A percentile compares a stretch with the other conserved stretches of the same genome.
Conservation (phyloP, 1,284 basidiomycete species). For the Microbotryum intermedium region DNA sequence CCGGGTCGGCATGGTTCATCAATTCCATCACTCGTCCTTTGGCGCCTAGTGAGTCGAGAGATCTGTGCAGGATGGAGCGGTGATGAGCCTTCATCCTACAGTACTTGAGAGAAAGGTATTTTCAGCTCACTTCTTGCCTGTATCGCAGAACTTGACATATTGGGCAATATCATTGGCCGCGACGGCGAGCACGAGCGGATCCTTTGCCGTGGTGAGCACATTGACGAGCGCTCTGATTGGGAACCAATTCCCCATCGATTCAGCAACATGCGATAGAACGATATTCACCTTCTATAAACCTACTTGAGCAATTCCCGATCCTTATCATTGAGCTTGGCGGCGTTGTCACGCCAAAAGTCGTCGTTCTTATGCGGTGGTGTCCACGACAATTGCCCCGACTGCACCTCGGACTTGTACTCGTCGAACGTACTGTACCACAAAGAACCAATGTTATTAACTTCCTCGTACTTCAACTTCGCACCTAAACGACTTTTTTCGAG, state of each 20-base stretch:
- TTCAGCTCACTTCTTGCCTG: conserved; percentile 68
- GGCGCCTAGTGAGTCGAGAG: conserved; percentile 70
- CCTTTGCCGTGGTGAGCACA: conserved; percentile 59
- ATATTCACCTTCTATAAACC: no score
- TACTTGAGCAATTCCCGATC: conserved; percentile 74
- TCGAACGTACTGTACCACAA: conserved; percentile 72
- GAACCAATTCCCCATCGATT: neutral
- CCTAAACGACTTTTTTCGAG: no score
- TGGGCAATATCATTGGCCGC: conserved; percentile 87
- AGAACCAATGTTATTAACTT: no score
- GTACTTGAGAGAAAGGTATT: no score
- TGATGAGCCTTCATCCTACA: neutral
- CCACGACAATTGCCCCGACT: conserved; percentile 85
- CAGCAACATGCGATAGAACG: neutral
- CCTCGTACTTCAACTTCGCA: no score
- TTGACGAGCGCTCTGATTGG: conserved; percentile 63
- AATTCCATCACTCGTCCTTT: conserved; percentile 90
- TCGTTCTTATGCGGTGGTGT: conserved; percentile 89
- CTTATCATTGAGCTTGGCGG: conserved; percentile 67
- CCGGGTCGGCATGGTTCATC: conserved; percentile 76
- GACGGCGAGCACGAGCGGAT: conserved; percentile 65
- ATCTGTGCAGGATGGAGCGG: conserved; percentile 43
- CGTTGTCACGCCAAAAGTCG: conserved; percentile 97
- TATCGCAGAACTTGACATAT: conserved; percentile 81
- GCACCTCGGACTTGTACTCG: conserved; percentile 84